Evolutionary conservation across 2,329 filamentous ascomycete species (phyloP).

Genomic region (Colletotrichum somersetense): DNA sequence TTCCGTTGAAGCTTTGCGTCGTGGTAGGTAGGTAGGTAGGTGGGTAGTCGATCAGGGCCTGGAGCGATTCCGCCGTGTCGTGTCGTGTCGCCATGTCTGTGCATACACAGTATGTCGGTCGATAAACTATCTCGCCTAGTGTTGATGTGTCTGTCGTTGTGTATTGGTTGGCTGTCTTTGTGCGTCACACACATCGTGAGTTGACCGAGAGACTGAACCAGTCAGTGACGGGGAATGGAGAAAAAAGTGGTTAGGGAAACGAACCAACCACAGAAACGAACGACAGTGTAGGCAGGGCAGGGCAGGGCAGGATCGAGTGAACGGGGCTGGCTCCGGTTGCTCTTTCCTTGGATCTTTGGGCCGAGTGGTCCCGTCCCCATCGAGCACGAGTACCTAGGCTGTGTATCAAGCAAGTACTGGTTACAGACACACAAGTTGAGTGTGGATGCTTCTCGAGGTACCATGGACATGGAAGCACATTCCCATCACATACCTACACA

Average conservation of each 20-base stretch:
- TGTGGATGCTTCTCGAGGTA: no score
- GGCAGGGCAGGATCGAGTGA: neutral
- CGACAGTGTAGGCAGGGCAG: neutral
- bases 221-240: neutral
- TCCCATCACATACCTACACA: no score
- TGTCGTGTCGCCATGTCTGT: no score
- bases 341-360: neutral
- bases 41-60: no score
- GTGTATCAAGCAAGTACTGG: no score
- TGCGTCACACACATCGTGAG: neutral
- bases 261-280: slow-evolving; percentile 14
- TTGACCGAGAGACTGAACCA: neutral
- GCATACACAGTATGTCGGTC: no score
- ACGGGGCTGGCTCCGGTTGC: slow-evolving; percentile 38
- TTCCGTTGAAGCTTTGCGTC: neutral
- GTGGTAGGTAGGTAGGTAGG: no score
- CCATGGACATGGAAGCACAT: no score
- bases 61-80: neutral
- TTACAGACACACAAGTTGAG: no score
- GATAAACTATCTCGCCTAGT: neutral
- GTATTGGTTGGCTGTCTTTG: neutral
- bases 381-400: neutral
- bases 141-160: neutral
- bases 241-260: neutral
- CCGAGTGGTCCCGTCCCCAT: slow-evolving; percentile 9